Evolutionary conservation across 192 early-diverging fungal genomes (phyloP), one percentile per base, ranked within the genome.

Genomic region (Radiomyces spectabilis): DNA sequence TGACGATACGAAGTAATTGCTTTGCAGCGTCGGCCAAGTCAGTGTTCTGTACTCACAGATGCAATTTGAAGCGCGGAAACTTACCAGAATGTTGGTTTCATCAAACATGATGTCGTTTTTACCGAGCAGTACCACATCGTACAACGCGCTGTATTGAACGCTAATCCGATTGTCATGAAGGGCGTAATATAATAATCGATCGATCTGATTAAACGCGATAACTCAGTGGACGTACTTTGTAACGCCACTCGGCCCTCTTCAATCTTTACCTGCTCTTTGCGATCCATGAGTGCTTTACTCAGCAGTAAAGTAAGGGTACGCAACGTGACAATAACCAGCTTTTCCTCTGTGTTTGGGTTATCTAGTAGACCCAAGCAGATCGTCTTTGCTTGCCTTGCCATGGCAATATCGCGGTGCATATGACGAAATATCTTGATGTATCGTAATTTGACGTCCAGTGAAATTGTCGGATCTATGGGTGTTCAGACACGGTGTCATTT

Each of bases 371-470:
- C 47, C 24, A 70, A 25, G 39, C 74, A 76, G 1, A 59, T 61
- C 37, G 59, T 41, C 21, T 66, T 66, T 66, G 67, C 70, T 59
- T 68, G 49, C 59, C 69, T 63, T 2, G 68, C 55, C 32, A 72
- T 45, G 2, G 63, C 59, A 26, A 72, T 69, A 50, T 76, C 68
- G 26, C 57, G 60, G 48, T 72, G 69, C 74, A 76, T 76, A 43
- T 76, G 74, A 22, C 74, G 70, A 46, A 76, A 68, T 37, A 76
- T 70, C n/a, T 64, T 57, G 29, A 76, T 62, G 19, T 72, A 42
- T 43, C 60, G 33, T 13, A 61, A 55, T 29, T 55, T 52, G 22
- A 69, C 43, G 8, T 68, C 57, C 2, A 68, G 45, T 10, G 67
- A 59, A 12, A 65, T 69, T 30, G 59, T 60, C 26, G 40, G 40